Evolutionary conservation across 148 eudicot species (phyloP).

Genomic region (Silene latifolia): DNA sequence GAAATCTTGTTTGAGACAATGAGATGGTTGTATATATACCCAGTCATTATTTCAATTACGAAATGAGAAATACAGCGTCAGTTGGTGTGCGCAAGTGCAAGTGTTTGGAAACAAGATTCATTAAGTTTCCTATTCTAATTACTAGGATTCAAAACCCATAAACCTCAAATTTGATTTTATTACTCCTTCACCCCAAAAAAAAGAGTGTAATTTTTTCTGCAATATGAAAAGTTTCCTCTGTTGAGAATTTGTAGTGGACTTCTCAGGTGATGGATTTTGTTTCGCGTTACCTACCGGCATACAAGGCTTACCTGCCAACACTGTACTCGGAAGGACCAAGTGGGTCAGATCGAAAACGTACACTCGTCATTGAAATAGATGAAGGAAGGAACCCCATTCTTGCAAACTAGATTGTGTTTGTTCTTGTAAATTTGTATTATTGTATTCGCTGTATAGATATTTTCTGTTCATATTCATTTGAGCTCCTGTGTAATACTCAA

Average conservation of each 20-base stretch:
- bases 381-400: slow-evolving; percentile 93
- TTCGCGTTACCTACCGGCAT: slow-evolving; percentile 91
- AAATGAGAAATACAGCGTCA: neutral
- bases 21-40: neutral
- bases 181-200: too few relatives aligned
- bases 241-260: neutral
- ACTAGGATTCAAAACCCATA: neutral
- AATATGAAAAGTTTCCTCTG: neutral
- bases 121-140: too few relatives aligned
- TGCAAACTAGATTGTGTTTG: slow-evolving; percentile 35
- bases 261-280: slow-evolving; percentile 88
- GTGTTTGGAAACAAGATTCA: neutral
- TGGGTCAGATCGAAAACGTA: slow-evolving; percentile 65
- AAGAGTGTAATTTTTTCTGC: neutral
- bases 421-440: slow-evolving; percentile 3
- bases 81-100: slow-evolving; percentile 2
- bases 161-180: neutral
- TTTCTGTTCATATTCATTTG: slow-evolving; percentile 7
- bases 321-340: slow-evolving; percentile 87
- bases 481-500: neutral
- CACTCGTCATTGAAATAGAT: slow-evolving; percentile 80
- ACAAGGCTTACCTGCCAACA: slow-evolving; percentile 87
- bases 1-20: neutral
- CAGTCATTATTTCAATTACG: neutral
- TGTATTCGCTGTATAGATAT: slow-evolving; percentile 1